Percentiles rank a stretch among this genome's conserved stretches.
Evolutionary conservation across 164 flowering plant genomes (phyloP).

Genomic region (Dillenia suffruticosa): DNA sequence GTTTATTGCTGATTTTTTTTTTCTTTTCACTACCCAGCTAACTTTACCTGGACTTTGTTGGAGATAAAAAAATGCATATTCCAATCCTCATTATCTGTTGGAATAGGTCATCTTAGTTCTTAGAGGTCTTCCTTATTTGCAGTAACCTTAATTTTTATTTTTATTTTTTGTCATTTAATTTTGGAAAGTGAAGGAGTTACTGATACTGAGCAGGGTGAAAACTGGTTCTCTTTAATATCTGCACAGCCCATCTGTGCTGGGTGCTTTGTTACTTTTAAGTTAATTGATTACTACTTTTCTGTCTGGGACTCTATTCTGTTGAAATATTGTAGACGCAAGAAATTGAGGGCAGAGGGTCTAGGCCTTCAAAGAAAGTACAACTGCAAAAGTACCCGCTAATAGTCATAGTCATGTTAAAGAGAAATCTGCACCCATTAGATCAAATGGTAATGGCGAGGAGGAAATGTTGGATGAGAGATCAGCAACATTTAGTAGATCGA

Average conservation of each 20-base stretch:
- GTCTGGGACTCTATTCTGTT: too few relatives aligned
- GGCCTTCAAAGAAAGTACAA: slow-evolving; percentile 33
- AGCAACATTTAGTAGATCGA: slow-evolving; percentile 37
- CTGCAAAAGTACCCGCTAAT: slow-evolving; percentile 22
- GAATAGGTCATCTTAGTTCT: neutral
- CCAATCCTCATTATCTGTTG: too few relatives aligned
- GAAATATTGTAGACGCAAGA: too few relatives aligned
- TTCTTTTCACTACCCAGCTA: neutral
- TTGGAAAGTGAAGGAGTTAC: slow-evolving; percentile 97
- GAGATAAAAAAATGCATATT: neutral
- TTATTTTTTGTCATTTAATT: neutral
- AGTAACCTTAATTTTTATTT: slow-evolving; percentile 9
- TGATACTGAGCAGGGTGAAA: slow-evolving; percentile 97
- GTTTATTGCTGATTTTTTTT: slow-evolving; percentile 24
- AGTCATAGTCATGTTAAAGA: slow-evolving; percentile 27
- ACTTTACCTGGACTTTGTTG: neutral
- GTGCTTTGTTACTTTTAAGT: slow-evolving; percentile 13
- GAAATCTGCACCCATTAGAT: slow-evolving; percentile 16
- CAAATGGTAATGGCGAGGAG: slow-evolving; percentile 27
- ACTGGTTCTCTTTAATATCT: slow-evolving; percentile 97
- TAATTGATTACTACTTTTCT: too few relatives aligned
- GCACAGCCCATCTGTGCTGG: slow-evolving; percentile 94
- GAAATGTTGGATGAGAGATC: slow-evolving; percentile 39
- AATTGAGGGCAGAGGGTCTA: too few relatives aligned
- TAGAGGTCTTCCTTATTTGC: neutral